These are phyloP conservation scores for Rhizopus microsporus DNA, from an alignment of 371 early-diverging fungal genomes.

Conservation along the genomic window DNA sequence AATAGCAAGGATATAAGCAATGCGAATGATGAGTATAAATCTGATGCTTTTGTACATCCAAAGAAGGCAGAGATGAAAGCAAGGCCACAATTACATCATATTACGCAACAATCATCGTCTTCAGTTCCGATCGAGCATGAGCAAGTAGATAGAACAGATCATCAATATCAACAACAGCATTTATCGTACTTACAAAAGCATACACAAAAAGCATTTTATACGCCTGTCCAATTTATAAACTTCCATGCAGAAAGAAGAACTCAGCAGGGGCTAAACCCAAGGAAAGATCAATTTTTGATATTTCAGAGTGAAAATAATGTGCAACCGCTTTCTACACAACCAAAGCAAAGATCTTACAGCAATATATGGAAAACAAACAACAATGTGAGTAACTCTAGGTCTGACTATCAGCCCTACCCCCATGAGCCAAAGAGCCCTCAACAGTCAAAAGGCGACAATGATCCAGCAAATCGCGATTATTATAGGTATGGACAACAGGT, in stretches of 20 bases:
- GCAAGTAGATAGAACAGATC: conserved; percentile 8
- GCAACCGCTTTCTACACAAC: neutral
- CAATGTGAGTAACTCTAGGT: neutral
- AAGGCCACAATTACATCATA: neutral
- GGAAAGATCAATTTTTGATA: conserved; percentile 14
- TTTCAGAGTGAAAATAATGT: conserved; percentile 15
- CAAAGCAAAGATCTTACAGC: conserved; percentile 1
- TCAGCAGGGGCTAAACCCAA: conserved; percentile 1
- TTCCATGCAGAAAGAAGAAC: conserved; percentile 19
- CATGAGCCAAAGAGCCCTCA: neutral
- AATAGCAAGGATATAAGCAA: neutral
- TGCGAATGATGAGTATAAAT: conserved; percentile 9
- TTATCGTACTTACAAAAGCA: conserved; percentile 12
- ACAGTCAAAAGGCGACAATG: too few relatives aligned
- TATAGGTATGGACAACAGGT: conserved; percentile 18
- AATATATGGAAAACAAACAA: conserved; percentile 11
- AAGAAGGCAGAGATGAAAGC: neutral
- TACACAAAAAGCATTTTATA: neutral
- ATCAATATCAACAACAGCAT: conserved; percentile 12
- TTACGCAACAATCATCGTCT: neutral
- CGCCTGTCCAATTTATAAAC: conserved; percentile 23
- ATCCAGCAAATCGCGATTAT: neutral
- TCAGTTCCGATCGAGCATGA: conserved; percentile 7
- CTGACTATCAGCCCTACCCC: neutral
- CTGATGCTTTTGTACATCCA: conserved; percentile 11